A percentile compares a stretch with the other conserved stretches of the same genome.
Conservation (phyloP, 768 basidiomycete species). For the Lentinula aciculospora region DNA sequence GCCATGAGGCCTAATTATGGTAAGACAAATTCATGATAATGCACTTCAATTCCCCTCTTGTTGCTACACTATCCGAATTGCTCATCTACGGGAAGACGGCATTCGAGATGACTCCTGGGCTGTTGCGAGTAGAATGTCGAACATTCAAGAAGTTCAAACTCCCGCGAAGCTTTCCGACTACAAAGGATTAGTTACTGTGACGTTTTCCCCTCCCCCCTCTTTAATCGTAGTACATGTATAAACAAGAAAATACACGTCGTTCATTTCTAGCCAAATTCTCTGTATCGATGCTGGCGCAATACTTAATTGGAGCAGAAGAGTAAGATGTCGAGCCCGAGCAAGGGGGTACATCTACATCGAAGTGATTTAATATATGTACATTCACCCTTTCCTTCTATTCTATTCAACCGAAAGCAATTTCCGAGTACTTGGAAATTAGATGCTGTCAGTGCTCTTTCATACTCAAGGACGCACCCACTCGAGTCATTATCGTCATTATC, state of each 20-base stretch:
- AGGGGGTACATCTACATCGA: conserved; percentile 54
- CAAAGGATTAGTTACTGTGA: conserved; percentile 5
- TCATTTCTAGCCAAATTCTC: conserved; percentile 93
- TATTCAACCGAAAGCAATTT: background rate
- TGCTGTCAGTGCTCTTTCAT: too few relatives aligned
- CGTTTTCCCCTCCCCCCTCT: conserved; percentile 10
- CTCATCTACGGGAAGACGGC: too few relatives aligned
- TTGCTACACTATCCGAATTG: too few relatives aligned
- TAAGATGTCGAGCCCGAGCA: conserved; percentile 85
- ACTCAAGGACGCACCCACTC: too few relatives aligned
- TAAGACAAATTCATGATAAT: too few relatives aligned
- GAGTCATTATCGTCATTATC: too few relatives aligned
- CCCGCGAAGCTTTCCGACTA: background rate
- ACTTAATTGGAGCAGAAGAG: conserved; percentile 90
- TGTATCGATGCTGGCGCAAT: too few relatives aligned
- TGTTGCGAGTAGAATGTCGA: conserved; percentile 75
- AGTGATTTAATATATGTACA: conserved; percentile 5
- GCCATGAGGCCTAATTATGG: too few relatives aligned
- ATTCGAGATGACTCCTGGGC: conserved; percentile 65
- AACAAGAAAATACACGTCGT: conserved; percentile 90
- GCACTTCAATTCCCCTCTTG: too few relatives aligned
- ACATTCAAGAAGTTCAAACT: too few relatives aligned
- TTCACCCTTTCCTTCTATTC: conserved; percentile 6
- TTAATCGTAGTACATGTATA: conserved; percentile 74
- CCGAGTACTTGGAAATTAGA: background rate